Percentiles rank a stretch among this genome's conserved stretches.
phyloP scores from a whole-genome alignment of 441 rosid genomes.

The Erodium texanum region DNA sequence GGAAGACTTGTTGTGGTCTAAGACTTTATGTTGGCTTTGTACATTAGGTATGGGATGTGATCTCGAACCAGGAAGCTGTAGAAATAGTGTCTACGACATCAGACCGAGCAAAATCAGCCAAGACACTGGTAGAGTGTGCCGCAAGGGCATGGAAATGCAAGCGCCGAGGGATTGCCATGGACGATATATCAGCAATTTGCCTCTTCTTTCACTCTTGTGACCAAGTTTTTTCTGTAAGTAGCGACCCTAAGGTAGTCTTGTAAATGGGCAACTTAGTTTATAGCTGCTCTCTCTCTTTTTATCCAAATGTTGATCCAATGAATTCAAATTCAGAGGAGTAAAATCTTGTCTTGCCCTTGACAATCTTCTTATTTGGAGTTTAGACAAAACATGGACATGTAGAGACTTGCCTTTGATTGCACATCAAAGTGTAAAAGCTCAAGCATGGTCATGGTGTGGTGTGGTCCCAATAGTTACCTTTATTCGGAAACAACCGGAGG shows the following conservation, averaged over 20 bases:
- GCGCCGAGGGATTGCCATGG: conserved; percentile 74
- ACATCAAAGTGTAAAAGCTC: no score
- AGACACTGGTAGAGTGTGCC: conserved; percentile 51
- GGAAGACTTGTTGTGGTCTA: no score
- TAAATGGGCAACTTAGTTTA: background rate
- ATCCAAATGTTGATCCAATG: background rate
- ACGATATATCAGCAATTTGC: conserved; percentile 90
- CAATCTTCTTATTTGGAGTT: no score
- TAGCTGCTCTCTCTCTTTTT: background rate
- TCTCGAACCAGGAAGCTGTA: conserved; percentile 79
- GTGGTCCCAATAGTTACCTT: no score
- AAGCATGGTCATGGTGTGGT: no score
- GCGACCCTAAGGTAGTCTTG: background rate
- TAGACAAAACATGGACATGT: no score
- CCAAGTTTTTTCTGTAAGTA: background rate
- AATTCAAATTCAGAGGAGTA: no score
- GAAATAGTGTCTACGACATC: conserved; percentile 46
- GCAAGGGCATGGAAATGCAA: conserved; percentile 56
- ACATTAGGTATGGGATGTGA: conserved; percentile 86
- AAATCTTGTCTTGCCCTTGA: no score
- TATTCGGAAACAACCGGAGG: no score
- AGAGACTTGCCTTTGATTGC: no score
- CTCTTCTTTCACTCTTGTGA: conserved; percentile 53
- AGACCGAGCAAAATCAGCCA: conserved; percentile 60
- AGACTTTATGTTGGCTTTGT: background rate